Conservation (phyloP, 495 filamentous ascomycete species). For the Cladorrhinum samala region DNA sequence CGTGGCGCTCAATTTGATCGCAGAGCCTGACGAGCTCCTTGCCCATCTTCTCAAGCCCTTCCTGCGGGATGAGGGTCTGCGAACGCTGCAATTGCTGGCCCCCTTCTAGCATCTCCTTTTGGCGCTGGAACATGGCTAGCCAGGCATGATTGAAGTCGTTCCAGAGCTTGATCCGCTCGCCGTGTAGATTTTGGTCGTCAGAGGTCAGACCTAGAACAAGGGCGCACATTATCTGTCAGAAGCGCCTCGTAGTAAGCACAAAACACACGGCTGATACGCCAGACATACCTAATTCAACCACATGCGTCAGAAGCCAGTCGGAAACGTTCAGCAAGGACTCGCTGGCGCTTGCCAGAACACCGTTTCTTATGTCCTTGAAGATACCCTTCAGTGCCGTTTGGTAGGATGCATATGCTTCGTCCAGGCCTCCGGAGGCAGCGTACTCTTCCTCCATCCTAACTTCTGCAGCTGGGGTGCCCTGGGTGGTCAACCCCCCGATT, state of each 20-base stretch:
- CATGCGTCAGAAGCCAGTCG: slow-evolving; percentile 77
- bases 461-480: slow-evolving; percentile 34
- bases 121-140: slow-evolving; percentile 79
- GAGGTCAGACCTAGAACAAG: slow-evolving; percentile 37
- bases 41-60: slow-evolving; percentile 71
- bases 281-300: slow-evolving; percentile 73
- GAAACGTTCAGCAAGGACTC: slow-evolving; percentile 70
- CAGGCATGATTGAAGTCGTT: slow-evolving; percentile 93
- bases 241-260: background rate
- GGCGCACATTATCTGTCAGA: slow-evolving; percentile 10
- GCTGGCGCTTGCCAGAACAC: slow-evolving; percentile 67
- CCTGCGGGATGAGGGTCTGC: slow-evolving; percentile 59
- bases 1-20: slow-evolving; percentile 79
- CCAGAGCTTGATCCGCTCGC: slow-evolving; percentile 76
- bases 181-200: slow-evolving; percentile 67
- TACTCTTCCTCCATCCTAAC: slow-evolving; percentile 41
- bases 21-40: slow-evolving; percentile 74
- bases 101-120: slow-evolving; percentile 69
- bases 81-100: slow-evolving; percentile 54
- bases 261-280: slow-evolving; percentile 16
- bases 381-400: slow-evolving; percentile 65
- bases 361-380: slow-evolving; percentile 68
- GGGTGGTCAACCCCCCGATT: slow-evolving; percentile 36
- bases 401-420: slow-evolving; percentile 69
- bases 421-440: slow-evolving; percentile 31